These are phyloP conservation scores for Arthrobotrys iridis DNA, from an alignment of 2,329 filamentous ascomycete species.

Conservation along the genomic window DNA sequence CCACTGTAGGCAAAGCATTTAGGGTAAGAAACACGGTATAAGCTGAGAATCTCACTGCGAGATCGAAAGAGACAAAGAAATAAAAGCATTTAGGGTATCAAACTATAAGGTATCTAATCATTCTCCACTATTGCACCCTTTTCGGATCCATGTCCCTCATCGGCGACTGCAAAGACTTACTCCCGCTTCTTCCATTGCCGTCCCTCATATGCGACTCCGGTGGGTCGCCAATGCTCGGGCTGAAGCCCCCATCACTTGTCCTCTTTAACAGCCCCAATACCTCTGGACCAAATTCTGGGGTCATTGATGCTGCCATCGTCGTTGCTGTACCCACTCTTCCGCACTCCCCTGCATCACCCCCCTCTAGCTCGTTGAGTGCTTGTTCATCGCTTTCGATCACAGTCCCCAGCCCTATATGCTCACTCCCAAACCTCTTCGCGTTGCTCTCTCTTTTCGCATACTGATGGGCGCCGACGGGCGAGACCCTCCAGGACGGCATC, in stretches of 20 bases:
- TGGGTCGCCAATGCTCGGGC: constrained; percentile 19
- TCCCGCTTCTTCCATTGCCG: not conserved
- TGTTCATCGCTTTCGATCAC: constrained; percentile 33
- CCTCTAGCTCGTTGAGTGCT: not conserved
- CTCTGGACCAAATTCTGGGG: constrained; percentile 15
- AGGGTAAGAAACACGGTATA: not conserved
- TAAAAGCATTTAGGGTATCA: constrained; percentile 21
- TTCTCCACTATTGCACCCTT: constrained; percentile 13
- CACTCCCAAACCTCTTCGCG: constrained; percentile 3
- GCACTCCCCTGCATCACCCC: constrained; percentile 15
- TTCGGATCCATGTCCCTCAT: constrained; percentile 23
- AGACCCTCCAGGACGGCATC: constrained; percentile 41
- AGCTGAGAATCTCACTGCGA: not conserved
- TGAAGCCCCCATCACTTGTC: constrained; percentile 14
- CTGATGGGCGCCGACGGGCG: constrained; percentile 21
- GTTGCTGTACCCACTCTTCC: constrained; percentile 31
- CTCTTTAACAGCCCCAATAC: constrained; percentile 24
- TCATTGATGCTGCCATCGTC: constrained; percentile 36
- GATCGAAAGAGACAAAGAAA: constrained; percentile 15
- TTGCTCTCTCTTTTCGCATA: constrained; percentile 25
- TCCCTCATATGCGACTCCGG: constrained; percentile 3
- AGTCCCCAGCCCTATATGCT: constrained; percentile 9
- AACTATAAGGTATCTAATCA: not conserved
- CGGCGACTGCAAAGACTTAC: constrained; percentile 3
- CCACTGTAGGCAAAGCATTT: not conserved